phyloP scores from a whole-genome alignment of 495 filamentous ascomycete genomes.

The Podospora didyma region DNA sequence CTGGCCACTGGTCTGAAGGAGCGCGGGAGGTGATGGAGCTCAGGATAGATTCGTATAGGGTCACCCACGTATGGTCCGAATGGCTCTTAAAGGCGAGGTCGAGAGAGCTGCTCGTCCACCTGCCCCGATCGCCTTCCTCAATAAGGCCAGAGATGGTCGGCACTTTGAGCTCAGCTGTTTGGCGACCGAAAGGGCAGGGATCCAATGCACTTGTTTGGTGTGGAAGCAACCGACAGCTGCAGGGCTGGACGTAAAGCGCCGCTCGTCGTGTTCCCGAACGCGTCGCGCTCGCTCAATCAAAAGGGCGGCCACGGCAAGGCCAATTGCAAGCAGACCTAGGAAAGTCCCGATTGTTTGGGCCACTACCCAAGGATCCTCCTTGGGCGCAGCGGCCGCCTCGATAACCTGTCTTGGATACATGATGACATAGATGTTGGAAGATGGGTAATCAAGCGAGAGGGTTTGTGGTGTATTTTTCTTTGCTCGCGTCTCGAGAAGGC shows the following conservation, averaged over 20 bases:
- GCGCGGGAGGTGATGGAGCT: neutral
- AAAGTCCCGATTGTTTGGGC: neutral
- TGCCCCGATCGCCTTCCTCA: neutral
- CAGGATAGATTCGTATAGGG: constrained; percentile 1
- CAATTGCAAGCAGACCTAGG: neutral
- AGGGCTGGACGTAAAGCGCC: neutral
- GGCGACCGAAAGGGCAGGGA: neutral
- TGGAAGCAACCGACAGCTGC: neutral
- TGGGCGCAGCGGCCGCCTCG: neutral
- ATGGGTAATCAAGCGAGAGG: neutral
- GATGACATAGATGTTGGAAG: neutral
- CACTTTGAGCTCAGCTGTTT: neutral
- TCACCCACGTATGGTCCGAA: neutral
- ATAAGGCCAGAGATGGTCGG: neutral
- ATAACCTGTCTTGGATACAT: neutral
- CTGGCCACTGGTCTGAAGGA: neutral
- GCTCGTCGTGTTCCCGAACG: neutral
- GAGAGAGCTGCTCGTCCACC: neutral
- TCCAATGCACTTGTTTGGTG: neutral
- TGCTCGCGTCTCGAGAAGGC: neutral
- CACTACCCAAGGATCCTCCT: neutral
- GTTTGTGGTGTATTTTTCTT: neutral
- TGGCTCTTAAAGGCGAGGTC: neutral
- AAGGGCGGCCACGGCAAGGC: neutral
- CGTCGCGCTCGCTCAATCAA: neutral